Percentiles rank a stretch among this genome's conserved stretches.
phyloP scores from a whole-genome alignment of 805 yeast species.

The Wickerhamiella cacticola region DNA sequence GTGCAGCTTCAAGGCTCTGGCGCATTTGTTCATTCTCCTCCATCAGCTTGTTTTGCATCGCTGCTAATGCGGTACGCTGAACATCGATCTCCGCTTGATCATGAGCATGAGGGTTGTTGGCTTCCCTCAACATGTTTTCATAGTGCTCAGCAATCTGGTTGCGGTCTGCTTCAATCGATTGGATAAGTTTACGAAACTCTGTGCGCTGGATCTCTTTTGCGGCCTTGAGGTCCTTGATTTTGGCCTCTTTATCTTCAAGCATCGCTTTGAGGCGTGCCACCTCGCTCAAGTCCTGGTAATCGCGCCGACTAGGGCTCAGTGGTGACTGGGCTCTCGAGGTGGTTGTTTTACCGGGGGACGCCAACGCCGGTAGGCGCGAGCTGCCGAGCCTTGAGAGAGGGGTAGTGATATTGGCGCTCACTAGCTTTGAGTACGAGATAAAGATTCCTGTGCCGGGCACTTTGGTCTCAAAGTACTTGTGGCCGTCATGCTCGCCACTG shows the following conservation, averaged over 20 bases:
- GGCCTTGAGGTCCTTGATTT: slow-evolving; percentile 22
- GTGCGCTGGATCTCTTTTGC: slow-evolving; percentile 25
- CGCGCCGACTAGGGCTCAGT: neutral
- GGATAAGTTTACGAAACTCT: slow-evolving; percentile 26
- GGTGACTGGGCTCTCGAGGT: slow-evolving; percentile 2
- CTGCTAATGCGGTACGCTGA: slow-evolving; percentile 28
- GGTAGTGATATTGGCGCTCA: slow-evolving; percentile 18
- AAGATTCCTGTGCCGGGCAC: slow-evolving; percentile 64
- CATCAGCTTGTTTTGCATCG: slow-evolving; percentile 28
- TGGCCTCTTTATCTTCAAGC: slow-evolving; percentile 24
- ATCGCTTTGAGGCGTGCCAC: slow-evolving; percentile 22
- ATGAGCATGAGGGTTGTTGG: slow-evolving; percentile 9
- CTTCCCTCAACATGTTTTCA: slow-evolving; percentile 20
- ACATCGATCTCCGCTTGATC: slow-evolving; percentile 14
- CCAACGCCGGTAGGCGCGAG: slow-evolving; percentile 3
- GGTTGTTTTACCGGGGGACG: neutral
- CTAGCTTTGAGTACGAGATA: slow-evolving; percentile 33
- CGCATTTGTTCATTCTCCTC: slow-evolving; percentile 21
- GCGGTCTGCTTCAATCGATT: slow-evolving; percentile 13
- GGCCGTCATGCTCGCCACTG: slow-evolving; percentile 68
- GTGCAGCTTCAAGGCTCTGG: slow-evolving; percentile 15
- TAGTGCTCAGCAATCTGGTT: slow-evolving; percentile 18
- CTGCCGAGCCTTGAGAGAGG: slow-evolving; percentile 11
- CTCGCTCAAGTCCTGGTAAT: slow-evolving; percentile 18
- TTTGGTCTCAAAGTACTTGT: slow-evolving; percentile 51